Evolutionary conservation across 1,284 basidiomycete genomes (phyloP), one percentile per base, ranked within the genome.

Genomic region (Grifola frondosa): DNA sequence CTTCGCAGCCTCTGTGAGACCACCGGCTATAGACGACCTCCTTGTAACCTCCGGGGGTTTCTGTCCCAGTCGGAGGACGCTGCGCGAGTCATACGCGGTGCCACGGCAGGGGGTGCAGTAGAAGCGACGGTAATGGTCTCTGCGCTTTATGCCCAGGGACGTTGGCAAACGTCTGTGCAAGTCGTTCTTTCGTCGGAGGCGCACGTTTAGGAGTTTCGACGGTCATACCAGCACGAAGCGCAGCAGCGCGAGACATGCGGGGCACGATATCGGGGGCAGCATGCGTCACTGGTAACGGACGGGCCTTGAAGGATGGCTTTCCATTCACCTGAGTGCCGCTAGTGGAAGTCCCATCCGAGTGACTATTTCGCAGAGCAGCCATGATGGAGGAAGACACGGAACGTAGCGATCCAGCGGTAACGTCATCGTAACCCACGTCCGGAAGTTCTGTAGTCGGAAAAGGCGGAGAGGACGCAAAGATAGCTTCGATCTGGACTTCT

Each of bases 381-480:
- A 78, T 63, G 12, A 74, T 63, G 3, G 71, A 71, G 10, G 75
- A 74, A 3, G 70, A 68, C 30, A 75, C 54, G 1, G 75, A 78
- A 17, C 68, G 66, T 37, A 77, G 58, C 3, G 77, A 74, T 23
- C 61, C 64, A 41, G 64, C 66, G 22, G 64, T 59, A 46, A 66
- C 65, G 29, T 65, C 61, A 26, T 49, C 40, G 33, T 52, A 40
- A 23, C 54, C 69, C 41, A 72, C 70, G 4, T 69, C 58, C 1
- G 81, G 81, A n/a, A 88, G 73, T 24, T 85, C 84, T 3, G 72
- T 64, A 2, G 77, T 69, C 3, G 79, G 81, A 67, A 88, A 89
- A 6, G 84, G 85, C 5, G 87, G 88, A 2, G 84, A 88, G 10
- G 83, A 88, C 13, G 73, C 83, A 58, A 90, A 91, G 44, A 90